Evolutionary conservation across 2,329 filamentous ascomycete species (phyloP).

Genomic region (Beauveria brongniartii): DNA sequence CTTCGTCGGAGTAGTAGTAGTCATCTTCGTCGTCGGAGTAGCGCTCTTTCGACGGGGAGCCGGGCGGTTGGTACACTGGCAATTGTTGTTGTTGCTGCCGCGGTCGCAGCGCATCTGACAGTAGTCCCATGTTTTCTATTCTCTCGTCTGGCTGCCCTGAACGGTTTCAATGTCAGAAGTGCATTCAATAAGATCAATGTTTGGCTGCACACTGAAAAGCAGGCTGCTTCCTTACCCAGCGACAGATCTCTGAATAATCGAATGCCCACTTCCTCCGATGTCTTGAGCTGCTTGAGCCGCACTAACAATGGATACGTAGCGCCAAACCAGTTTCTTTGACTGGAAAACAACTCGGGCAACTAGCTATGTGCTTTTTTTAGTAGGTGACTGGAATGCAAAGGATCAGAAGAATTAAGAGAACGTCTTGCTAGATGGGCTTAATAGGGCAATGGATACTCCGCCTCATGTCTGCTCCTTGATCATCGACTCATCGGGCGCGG

Average conservation of each 20-base stretch:
- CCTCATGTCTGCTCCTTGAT: too few species aligned
- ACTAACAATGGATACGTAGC: constrained; percentile 3
- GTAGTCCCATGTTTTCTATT: constrained; percentile 38
- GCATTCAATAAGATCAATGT: background rate
- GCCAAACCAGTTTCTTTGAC: background rate
- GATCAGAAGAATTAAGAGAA: background rate
- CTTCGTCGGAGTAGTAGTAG: constrained; percentile 36
- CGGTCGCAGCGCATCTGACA: constrained; percentile 39
- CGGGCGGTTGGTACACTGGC: constrained; percentile 42
- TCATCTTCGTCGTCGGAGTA: constrained; percentile 44
- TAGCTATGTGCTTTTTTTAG: background rate
- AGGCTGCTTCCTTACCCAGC: background rate
- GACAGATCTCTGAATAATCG: background rate
- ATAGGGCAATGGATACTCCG: background rate
- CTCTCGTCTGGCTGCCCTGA: background rate
- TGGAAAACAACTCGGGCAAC: background rate
- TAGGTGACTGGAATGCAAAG: constrained; percentile 4
- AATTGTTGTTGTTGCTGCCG: constrained; percentile 33
- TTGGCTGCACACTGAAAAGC: background rate
- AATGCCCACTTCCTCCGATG: background rate
- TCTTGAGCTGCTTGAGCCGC: background rate
- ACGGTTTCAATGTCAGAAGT: background rate
- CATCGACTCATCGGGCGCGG: too few species aligned
- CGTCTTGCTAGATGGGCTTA: background rate
- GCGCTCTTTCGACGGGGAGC: constrained; percentile 39